Base-by-base conservation (phyloP, 2,329 filamentous ascomycete species). In the Xenosphaeropsis pyriputrescens region DNA sequence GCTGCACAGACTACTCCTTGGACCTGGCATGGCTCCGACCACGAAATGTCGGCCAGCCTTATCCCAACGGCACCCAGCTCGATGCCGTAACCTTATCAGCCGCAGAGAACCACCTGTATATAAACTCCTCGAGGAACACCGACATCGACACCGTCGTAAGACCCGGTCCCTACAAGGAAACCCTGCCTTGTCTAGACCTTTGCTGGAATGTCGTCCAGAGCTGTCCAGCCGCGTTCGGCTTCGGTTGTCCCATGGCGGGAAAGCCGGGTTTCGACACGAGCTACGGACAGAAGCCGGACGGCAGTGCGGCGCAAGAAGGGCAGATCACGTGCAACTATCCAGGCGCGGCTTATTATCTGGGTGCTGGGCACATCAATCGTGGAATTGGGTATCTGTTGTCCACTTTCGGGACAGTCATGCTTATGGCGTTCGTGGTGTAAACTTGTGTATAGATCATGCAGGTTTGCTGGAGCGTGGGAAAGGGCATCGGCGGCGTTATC, bases 161-260 rank as follows among this genome's bases (percentile, higher is more conserved):
- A 43, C 88, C 91, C 0, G 91, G 91, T 0, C 91, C 91, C 0
- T 96, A 98, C 60, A 93, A 88, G 54, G 91, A 98, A 61, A 65
- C 96, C 15, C 63, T 94, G 7, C 91, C 91, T 0, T 96, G 89
- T 51, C 73, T 83, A 43, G 81, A 93, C 45, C 61, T 95, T 36
- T 98, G 91, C 61, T 91, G 86, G 54, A 74, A 79, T 38, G 67
- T 98, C 2, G 83, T 93, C 9, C 77, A 81, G 58, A 85, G 73
- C 52, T 98, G 91, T 58, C 89, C 91, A 0, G 70, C 85, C 0
- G 59, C 67, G 1, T 62, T 98, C 48, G 65, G 68, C 0, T 95
- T 98, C 50, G 61, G 55, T 1, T 98, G 91, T 59, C 89, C 91
- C 2, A 43, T 50, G 15, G 57, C 58, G 1, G 52, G 49, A 2